Base-by-base conservation (phyloP, 2,329 filamentous ascomycete genomes). In the Colletotrichum cuscutae region DNA sequence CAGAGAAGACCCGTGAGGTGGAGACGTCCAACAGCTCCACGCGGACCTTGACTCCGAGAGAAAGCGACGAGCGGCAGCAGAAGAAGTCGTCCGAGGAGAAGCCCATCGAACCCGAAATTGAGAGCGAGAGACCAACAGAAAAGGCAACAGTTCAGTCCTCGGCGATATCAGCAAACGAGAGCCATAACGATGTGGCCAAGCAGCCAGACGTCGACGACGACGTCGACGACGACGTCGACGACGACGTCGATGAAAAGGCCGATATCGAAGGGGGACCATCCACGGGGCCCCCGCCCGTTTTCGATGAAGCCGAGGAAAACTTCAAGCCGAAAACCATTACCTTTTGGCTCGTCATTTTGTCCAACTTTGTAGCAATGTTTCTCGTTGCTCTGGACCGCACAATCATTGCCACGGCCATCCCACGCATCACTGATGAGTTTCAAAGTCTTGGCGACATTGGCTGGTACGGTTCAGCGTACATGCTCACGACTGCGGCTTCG, bases 381-480 rank as follows among this genome's bases (percentile, higher is more conserved):
- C 82, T 90, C 35, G 87, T 90, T 28, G 89, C 89, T n/a, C 83
- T 90, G 12, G 87, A 88, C 76, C 81, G 86, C 30, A 89, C 88
- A n/a, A 89, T 90, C 74, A 82, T 90, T 60, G 84, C 87, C 73
- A 90, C 83, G 53, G 89, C 88, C 12, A 85, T 89, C 28, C 88
- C 88, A 1, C 80, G 82, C 42, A 90, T 90, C 77, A 88, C 87
- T n/a, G 84, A 89, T 75, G 86, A 89, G 24, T 90, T 90, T 78
- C 81, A 88, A 59, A 88, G 88, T 64, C 80, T 91, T 2, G 86
- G 86, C 2, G 90, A 92, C 73, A 89, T 92, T 69, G 89, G 89
- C 64, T 92, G 90, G 90, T 92, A 92, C 78, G 89, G 88, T 5
- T 89, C 88, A 49, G 86, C 89, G 1, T 90, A 91, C 78, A 88